Percentiles rank a stretch among this genome's conserved stretches.
phyloP scores from a whole-genome alignment of 1,139 yeast species.

The Geotrichum australiense region DNA sequence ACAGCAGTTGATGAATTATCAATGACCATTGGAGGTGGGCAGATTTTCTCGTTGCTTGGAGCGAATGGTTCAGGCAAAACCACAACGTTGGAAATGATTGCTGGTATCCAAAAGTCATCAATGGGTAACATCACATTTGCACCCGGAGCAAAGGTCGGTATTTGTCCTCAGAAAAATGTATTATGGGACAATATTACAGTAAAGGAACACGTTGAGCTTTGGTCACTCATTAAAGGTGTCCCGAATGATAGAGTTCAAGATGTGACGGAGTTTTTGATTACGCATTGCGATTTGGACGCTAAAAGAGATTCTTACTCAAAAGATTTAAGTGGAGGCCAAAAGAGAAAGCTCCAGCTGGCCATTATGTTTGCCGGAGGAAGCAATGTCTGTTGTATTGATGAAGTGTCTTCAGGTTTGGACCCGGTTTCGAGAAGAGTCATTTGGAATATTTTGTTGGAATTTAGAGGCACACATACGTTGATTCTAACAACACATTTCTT shows the following conservation, averaged over 20 bases:
- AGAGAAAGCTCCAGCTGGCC: slow-evolving; percentile 83
- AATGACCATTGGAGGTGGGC: slow-evolving; percentile 28
- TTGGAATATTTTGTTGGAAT: slow-evolving; percentile 34
- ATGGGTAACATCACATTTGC: slow-evolving; percentile 28
- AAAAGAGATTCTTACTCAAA: slow-evolving; percentile 26
- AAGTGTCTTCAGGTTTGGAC: slow-evolving; percentile 37
- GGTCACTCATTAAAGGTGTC: slow-evolving; percentile 32
- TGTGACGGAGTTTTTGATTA: slow-evolving; percentile 23
- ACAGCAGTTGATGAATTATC: slow-evolving; percentile 32
- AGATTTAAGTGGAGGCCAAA: slow-evolving; percentile 79
- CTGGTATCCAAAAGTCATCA: slow-evolving; percentile 32
- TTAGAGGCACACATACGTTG: slow-evolving; percentile 29
- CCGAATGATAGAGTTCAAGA: slow-evolving; percentile 16
- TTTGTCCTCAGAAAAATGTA: slow-evolving; percentile 37
- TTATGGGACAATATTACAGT: slow-evolving; percentile 35
- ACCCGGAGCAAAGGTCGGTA: slow-evolving; percentile 30
- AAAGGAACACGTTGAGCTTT: slow-evolving; percentile 31
- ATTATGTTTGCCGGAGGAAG: slow-evolving; percentile 36
- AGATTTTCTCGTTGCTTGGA: slow-evolving; percentile 34
- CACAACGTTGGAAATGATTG: slow-evolving; percentile 35
- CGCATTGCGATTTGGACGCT: slow-evolving; percentile 29
- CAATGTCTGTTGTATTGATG: slow-evolving; percentile 35
- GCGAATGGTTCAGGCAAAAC: slow-evolving; percentile 39
- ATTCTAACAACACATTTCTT: slow-evolving; percentile 36
- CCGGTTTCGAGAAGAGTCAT: slow-evolving; percentile 35